Conservation (phyloP, 305 asterid genomes). For the Andrographis paniculata region DNA sequence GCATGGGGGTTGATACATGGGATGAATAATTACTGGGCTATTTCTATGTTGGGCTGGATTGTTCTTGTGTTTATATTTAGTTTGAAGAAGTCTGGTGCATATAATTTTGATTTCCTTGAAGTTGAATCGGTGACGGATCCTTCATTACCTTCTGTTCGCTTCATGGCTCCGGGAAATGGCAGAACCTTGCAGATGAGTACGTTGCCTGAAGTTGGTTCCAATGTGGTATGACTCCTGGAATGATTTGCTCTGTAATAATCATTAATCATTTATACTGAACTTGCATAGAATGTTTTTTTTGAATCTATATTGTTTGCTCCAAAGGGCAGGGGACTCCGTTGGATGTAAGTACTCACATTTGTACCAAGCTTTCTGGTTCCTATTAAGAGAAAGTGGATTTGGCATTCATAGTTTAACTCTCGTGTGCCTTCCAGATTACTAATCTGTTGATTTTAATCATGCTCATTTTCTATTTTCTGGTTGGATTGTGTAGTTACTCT, state of each 20-base stretch:
- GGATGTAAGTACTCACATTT: constrained; percentile 9
- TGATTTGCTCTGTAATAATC: constrained; percentile 8
- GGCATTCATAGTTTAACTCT: too few species aligned
- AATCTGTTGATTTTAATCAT: too few species aligned
- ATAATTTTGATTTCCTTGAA: constrained; percentile 60
- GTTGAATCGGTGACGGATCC: constrained; percentile 78
- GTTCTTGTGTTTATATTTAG: constrained; percentile 52
- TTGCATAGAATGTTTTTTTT: constrained; percentile 4
- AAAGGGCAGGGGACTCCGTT: constrained; percentile 5
- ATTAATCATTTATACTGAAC: constrained; percentile 1
- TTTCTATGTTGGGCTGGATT: constrained; percentile 81
- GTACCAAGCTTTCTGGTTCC: too few species aligned
- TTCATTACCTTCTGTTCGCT: constrained; percentile 73
- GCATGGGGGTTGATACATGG: constrained; percentile 94
- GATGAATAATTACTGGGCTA: constrained; percentile 87
- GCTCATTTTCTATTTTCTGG: too few species aligned
- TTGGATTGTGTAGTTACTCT: too few species aligned
- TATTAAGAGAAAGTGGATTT: too few species aligned
- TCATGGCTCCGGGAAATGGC: constrained; percentile 56
- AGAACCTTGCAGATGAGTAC: constrained; percentile 65
- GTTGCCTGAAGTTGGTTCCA: constrained; percentile 37
- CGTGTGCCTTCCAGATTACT: too few species aligned
- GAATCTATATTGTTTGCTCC: constrained; percentile 5
- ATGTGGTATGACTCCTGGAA: constrained; percentile 48
- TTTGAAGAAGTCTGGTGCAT: constrained; percentile 79